Evolutionary conservation across 2,329 filamentous ascomycete genomes (phyloP).

Genomic region (Alternaria gansuensis): DNA sequence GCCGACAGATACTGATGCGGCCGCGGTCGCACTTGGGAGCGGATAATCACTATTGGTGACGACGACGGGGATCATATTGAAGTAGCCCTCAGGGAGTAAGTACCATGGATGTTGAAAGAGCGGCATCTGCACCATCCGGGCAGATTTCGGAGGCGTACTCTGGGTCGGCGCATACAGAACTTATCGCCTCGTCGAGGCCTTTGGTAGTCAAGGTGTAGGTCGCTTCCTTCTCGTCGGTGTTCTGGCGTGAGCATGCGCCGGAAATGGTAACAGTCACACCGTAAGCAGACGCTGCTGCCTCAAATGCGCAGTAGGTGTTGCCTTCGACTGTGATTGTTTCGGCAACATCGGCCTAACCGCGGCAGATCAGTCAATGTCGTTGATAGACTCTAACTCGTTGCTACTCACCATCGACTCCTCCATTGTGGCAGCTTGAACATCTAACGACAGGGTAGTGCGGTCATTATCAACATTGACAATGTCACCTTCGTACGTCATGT

Average conservation of each 20-base stretch:
- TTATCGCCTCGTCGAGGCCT: conserved; percentile 18
- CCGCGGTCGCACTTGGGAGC: conserved; percentile 33
- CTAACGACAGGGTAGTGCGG: conserved; percentile 32
- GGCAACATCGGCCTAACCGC: background rate
- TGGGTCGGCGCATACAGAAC: conserved; percentile 20
- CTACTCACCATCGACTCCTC: background rate
- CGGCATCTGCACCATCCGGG: background rate
- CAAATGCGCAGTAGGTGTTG: conserved; percentile 31
- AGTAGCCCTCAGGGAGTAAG: conserved; percentile 20
- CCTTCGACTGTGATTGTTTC: conserved; percentile 28
- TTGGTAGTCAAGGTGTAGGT: conserved; percentile 28
- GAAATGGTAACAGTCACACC: conserved; percentile 21
- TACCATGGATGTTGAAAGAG: background rate
- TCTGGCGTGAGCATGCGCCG: conserved; percentile 25
- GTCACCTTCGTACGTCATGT: conserved; percentile 32
- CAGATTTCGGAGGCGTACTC: background rate
- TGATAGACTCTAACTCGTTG: background rate
- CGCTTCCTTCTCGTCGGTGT: conserved; percentile 22
- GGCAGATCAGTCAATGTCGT: conserved; percentile 6
- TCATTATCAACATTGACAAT: conserved; percentile 34
- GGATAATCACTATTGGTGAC: conserved; percentile 44
- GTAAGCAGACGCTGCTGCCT: conserved; percentile 17
- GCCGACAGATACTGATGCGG: conserved; percentile 28
- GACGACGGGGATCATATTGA: conserved; percentile 33
- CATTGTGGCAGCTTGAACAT: conserved; percentile 11